Percentiles rank a stretch among this genome's conserved stretches.
These are phyloP conservation scores for Backusella psychrophila DNA, from an alignment of 192 early-diverging fungal genomes.

Conservation along the genomic window DNA sequence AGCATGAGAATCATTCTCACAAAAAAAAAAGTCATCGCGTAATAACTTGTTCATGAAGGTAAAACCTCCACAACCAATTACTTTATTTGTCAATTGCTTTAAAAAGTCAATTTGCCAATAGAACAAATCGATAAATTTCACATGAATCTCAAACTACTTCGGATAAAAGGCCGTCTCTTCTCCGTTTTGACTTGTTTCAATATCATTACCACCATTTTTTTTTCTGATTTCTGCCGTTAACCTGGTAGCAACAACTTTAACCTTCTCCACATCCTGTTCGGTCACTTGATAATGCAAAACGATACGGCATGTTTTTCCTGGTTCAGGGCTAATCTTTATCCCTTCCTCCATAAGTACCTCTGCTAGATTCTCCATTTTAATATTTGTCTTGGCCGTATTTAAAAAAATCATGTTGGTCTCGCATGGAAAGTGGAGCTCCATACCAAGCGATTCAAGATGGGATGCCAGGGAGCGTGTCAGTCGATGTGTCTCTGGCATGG, in stretches of 20 bases:
- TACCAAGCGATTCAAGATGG: conserved; percentile 58
- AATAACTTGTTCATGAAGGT: background rate
- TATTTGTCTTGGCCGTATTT: conserved; percentile 43
- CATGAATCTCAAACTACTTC: background rate
- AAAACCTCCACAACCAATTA: background rate
- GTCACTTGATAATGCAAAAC: conserved; percentile 73
- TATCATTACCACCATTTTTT: background rate
- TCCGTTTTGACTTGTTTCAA: background rate
- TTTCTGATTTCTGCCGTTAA: background rate
- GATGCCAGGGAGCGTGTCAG: conserved; percentile 61
- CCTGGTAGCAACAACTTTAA: conserved; percentile 12
- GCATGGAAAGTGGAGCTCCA: conserved; percentile 55
- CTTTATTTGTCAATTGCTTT: background rate
- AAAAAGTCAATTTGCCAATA: background rate
- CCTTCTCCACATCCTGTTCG: conserved; percentile 47
- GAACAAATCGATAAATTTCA: background rate
- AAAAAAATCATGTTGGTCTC: conserved; percentile 94
- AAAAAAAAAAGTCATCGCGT: too few species aligned
- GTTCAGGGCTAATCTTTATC: conserved; percentile 51
- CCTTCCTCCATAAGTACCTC: conserved; percentile 41
- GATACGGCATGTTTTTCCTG: conserved; percentile 44
- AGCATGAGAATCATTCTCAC: too few species aligned
- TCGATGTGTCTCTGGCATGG: conserved; percentile 66
- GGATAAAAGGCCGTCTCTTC: background rate
- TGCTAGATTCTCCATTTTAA: conserved; percentile 49